Evolutionary conservation across 805 yeast species (phyloP), one percentile per base, ranked within the genome.

Genomic region (Metschnikowia henanensis): DNA sequence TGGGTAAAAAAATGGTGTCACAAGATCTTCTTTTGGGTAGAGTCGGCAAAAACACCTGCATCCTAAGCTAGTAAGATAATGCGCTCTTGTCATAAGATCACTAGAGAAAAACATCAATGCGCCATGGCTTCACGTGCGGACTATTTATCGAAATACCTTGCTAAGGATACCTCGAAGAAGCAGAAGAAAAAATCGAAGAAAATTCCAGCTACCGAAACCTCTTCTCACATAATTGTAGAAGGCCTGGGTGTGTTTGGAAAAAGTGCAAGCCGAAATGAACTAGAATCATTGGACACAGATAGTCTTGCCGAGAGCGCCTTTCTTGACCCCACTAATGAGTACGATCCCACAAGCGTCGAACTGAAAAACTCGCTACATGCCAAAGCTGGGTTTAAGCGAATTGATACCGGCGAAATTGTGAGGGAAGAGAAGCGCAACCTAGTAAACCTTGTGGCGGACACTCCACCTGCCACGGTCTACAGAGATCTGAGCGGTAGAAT

Each of bases 391-490:
- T 70, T 69, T 51, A 65, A 59, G 37, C 42, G 75, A 43, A 68
- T 70, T 23, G 75, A 70, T 41, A 56, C 53, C 40, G 63, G 65
- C 6, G 39, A 46, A 32, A 40, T 46, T n/a, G 33, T 36, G 12
- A 42, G 29, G 22, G 22, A 36, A 5, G 46, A 37, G 4, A 30
- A 34, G 23, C 28, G 17, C 16, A 26, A 20, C n/a, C 37, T 15
- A 12, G 43, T 5, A 22, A 17, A 5, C 32, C 26, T 34, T 12
- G 43, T 15, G 21, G 41, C n/a, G 20, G 31, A 15, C 30, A 35
- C 47, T 23, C 17, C 49, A 39, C 43, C 52, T 84, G 5, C 56
- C 50, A 59, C 70, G 51, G 61, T 68, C 75, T 28, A 72, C 77
- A 1, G 81, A 78, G 35, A 66, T 62, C 18, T 55, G 56, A 45